Evolutionary conservation across 1,284 basidiomycete genomes (phyloP), one percentile per base, ranked within the genome.

Genomic region (Cryptococcus deneoformans): DNA sequence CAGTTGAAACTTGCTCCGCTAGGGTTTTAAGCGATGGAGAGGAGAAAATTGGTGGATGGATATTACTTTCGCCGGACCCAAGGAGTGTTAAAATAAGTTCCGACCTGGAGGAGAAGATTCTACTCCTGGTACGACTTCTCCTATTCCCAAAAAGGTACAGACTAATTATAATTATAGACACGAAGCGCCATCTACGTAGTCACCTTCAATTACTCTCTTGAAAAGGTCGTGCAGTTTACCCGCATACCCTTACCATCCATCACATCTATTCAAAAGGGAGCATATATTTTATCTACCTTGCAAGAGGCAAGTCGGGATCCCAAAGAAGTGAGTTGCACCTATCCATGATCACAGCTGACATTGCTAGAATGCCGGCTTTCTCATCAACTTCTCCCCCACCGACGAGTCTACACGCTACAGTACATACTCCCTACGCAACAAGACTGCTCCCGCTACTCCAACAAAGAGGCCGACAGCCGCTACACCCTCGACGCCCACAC

Each of bases 231-330:
- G 71, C 81, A 87, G 66, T 94, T 90, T 79, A 93, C 89, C 63
- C 86, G 92, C 44, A 85, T 98, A 52, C 92, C 91, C 3, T 82
- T 96, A 40, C 85, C 84, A 52, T 89, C 91, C 70, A 86, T 99
- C 65, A 80, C 85, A n/a, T 79, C 81, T n/a, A 86, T 98, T 20
- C 85, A 85, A 54, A 89, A 90, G 84, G 93, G 91, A 37, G 85
- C 89, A 52, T 97, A 96, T 71, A 94, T 96, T 56, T 79, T 95
- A 38, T 94, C 91, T 2, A 87, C 92, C 1, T 79, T 96, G 5
- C 90, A 95, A 75, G 91, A 94, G 75, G 86, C 89, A 0, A 91
- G 89, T 63, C 85, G 90, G 34, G 90, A 95, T 73, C 85, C 87
- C 0, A 69, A 81, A 9, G 90, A 95, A 29, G 29, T 29, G 29